A percentile compares a stretch with the other conserved stretches of the same genome.
Evolutionary conservation across 345 rosid species (phyloP).

Genomic region (Aquilaria malaccensis): DNA sequence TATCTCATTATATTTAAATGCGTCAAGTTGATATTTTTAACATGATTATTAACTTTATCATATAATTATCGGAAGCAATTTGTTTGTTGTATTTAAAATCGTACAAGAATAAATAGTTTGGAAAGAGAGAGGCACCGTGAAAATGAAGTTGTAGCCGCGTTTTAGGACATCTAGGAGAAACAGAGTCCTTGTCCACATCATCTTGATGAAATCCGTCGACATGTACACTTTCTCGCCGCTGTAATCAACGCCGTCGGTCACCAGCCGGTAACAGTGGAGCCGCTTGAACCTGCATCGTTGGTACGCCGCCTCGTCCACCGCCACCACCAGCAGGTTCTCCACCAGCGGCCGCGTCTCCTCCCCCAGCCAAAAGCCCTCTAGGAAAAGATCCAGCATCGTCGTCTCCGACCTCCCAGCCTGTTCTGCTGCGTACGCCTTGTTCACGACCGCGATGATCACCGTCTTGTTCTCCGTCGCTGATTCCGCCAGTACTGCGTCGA

Average conservation of each 20-base stretch:
- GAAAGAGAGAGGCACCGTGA: constrained; percentile 39
- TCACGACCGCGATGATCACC: constrained; percentile 53
- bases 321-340: constrained; percentile 45
- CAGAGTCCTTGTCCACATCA: constrained; percentile 83
- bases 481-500: constrained; percentile 28
- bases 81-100: too few relatives aligned
- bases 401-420: constrained; percentile 25
- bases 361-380: constrained; percentile 78
- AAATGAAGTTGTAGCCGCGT: constrained; percentile 58
- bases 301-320: constrained; percentile 63
- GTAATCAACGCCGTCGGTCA: constrained; percentile 39
- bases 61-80: too few relatives aligned
- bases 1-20: too few relatives aligned
- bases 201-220: constrained; percentile 58
- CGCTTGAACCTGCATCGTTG: constrained; percentile 54
- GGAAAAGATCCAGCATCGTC: constrained; percentile 64
- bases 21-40: too few relatives aligned
- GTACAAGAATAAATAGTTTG: too few relatives aligned
- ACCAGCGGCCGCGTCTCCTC: constrained; percentile 46
- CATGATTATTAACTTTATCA: too few relatives aligned
- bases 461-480: constrained; percentile 56
- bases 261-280: constrained; percentile 62
- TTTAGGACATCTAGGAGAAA: constrained; percentile 54
- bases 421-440: constrained; percentile 56
- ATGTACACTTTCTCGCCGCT: constrained; percentile 53